A percentile compares a stretch with the other conserved stretches of the same genome.
These are phyloP conservation scores for Gastrodia elata DNA, from an alignment of 106 monocot species.

Conservation along the genomic window DNA sequence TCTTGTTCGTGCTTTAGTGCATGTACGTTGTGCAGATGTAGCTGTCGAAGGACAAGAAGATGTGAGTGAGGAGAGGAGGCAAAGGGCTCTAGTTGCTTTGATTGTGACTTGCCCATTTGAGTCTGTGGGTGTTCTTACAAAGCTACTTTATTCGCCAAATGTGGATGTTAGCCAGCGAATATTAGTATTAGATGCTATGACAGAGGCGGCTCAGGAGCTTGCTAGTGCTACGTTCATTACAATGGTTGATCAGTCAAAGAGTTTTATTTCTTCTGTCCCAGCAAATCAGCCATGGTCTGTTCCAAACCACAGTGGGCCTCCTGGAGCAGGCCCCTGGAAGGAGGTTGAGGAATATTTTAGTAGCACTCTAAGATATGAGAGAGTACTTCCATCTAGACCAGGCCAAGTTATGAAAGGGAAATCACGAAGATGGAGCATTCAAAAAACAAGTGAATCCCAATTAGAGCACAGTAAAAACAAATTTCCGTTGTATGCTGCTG, in stretches of 20 bases:
- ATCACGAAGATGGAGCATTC: conserved; percentile 75
- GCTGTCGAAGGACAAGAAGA: conserved; percentile 87
- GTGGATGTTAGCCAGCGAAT: conserved; percentile 80
- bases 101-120: conserved; percentile 87
- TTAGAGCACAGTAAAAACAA: conserved; percentile 52
- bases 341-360: conserved; percentile 56
- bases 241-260: conserved; percentile 16
- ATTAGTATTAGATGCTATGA: conserved; percentile 92
- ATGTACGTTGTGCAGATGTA: conserved; percentile 74
- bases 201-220: conserved; percentile 85
- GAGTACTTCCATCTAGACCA: conserved; percentile 75
- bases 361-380: conserved; percentile 76
- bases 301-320: conserved; percentile 61
- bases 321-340: conserved; percentile 83
- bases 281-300: conserved; percentile 66
- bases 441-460: conserved; percentile 23
- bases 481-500: conserved; percentile 96
- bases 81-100: conserved; percentile 68
- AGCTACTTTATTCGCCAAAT: conserved; percentile 81
- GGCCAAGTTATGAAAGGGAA: conserved; percentile 72
- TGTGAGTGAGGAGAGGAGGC: conserved; percentile 77
- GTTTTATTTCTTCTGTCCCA: conserved; percentile 52
- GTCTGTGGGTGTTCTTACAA: conserved; percentile 63
- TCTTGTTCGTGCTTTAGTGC: conserved; percentile 69
- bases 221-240: conserved; percentile 43